A percentile compares a stretch with the other conserved stretches of the same genome.
These are phyloP conservation scores for Fremontodendron californicum DNA, from an alignment of 345 rosid species.

Conservation along the genomic window DNA sequence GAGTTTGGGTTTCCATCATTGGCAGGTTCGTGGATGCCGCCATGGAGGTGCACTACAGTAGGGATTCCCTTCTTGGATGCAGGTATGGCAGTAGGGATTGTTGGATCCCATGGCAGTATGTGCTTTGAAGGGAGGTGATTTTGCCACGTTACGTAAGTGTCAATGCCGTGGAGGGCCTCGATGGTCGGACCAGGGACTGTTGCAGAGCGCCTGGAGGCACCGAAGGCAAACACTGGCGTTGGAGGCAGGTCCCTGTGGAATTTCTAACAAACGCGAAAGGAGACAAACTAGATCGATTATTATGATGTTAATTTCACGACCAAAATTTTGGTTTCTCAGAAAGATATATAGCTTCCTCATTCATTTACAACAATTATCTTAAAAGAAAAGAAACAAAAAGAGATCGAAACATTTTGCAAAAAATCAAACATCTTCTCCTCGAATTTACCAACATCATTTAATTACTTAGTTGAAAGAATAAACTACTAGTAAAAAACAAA, in stretches of 20 bases:
- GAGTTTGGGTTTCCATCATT: constrained; percentile 76
- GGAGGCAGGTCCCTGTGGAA: constrained; percentile 86
- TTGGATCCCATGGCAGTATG: constrained; percentile 90
- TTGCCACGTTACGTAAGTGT: constrained; percentile 64
- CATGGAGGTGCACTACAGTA: constrained; percentile 96
- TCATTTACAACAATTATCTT: background rate
- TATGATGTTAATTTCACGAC: background rate
- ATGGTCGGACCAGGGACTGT: constrained; percentile 93
- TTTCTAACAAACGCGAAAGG: constrained; percentile 43
- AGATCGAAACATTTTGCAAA: too few relatives aligned
- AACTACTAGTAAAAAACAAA: background rate
- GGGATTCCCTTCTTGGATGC: constrained; percentile 52
- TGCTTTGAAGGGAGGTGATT: constrained; percentile 82
- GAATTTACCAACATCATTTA: background rate
- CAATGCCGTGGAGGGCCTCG: constrained; percentile 66
- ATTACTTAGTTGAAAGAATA: too few relatives aligned
- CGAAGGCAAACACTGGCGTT: constrained; percentile 80
- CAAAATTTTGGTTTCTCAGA: background rate
- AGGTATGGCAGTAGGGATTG: constrained; percentile 59
- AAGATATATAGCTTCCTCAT: background rate
- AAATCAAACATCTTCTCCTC: background rate
- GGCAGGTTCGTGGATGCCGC: constrained; percentile 62
- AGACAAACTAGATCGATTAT: background rate
- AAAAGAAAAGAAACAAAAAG: too few relatives aligned
- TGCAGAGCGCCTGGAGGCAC: constrained; percentile 49